Base-by-base conservation (phyloP, 2,329 filamentous ascomycete species). In the Lecanosticta acicola region DNA sequence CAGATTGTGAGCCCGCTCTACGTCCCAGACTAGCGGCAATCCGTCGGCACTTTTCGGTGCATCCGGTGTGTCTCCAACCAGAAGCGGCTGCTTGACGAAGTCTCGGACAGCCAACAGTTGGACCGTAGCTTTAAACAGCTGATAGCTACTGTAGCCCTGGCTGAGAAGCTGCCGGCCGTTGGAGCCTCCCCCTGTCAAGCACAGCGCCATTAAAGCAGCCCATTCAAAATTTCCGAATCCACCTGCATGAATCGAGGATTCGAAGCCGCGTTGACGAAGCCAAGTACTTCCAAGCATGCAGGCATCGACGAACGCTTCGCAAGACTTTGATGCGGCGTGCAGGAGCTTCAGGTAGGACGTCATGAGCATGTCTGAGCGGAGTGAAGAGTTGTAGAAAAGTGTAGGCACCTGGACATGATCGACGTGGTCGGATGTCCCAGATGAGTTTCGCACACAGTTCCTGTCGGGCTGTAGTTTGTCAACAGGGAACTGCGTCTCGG, bases 211-310 rank as follows among this genome's bases (percentile, higher is more conserved):
- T 39, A 93, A 71, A n/a, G 80, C 71, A 0, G 85, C 78, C 87
- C 88, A 97, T 64, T 98, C 93, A 54, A 95, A 94, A 55, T 87
- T 81, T 2, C 93, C 93, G 64, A 98, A 96, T 0, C 93, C 93
- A 36, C 93, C 91, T 35, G 76, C 71, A 2, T 79, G 75, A n/a
- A 89, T 67, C 17, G 76, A 71, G 36, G 85, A 79, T 13, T 77
- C 77, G 55, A 96, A 86, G 0, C 89, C 89, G 45, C 91, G 80
- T 67, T 97, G 91, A 55, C 83, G 83, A 33, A 98, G 75, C 93
- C 93, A 98, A 45, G 87, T 79, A 46, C 85, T 81, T 19, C 91
- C 93, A 17, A 98, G 76, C 5, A 94, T 75, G 64, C 88, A 94
- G 7, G 89, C 86, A 64, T 96, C 89, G 47, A 78, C 76, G 66